Evolutionary conservation across 75 land plant species (phyloP).

Genomic region (Isoetes taiwanensis): DNA sequence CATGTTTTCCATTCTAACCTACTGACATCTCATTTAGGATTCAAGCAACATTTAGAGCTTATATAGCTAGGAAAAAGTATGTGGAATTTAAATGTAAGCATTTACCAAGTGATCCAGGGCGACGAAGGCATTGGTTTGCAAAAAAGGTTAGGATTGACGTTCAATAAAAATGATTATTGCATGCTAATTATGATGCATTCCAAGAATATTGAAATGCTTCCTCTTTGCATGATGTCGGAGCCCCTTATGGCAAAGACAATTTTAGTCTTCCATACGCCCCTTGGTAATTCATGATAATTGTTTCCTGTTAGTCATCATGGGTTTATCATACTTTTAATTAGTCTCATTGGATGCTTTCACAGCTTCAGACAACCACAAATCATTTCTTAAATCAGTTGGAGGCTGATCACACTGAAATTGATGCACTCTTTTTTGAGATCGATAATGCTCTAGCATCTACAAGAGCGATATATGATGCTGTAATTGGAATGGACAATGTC

Average conservation of each 20-base stretch:
- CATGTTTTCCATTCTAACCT: too few relatives aligned
- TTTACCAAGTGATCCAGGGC: neutral
- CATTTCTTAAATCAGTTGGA: neutral
- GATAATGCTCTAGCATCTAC: neutral
- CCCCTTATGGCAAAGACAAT: neutral
- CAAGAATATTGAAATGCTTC: too few relatives aligned
- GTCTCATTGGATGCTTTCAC: neutral
- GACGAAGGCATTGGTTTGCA: slow-evolving; percentile 5
- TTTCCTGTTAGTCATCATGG: neutral
- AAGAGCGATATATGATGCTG: neutral
- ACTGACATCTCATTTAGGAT: too few relatives aligned
- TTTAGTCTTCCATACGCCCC: neutral
- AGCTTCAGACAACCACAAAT: neutral
- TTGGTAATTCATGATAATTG: neutral
- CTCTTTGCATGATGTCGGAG: neutral
- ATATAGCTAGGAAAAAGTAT: neutral
- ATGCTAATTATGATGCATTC: too few relatives aligned
- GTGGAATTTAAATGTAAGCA: neutral
- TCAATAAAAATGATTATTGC: too few relatives aligned
- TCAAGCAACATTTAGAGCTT: slow-evolving; percentile 2
- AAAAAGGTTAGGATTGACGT: too few relatives aligned
- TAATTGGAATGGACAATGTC: neutral
- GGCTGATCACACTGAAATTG: neutral
- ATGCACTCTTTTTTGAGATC: neutral
- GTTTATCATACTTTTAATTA: neutral